Conservation (phyloP, 2,329 filamentous ascomycete species). For the Ophiostoma ulmi region DNA sequence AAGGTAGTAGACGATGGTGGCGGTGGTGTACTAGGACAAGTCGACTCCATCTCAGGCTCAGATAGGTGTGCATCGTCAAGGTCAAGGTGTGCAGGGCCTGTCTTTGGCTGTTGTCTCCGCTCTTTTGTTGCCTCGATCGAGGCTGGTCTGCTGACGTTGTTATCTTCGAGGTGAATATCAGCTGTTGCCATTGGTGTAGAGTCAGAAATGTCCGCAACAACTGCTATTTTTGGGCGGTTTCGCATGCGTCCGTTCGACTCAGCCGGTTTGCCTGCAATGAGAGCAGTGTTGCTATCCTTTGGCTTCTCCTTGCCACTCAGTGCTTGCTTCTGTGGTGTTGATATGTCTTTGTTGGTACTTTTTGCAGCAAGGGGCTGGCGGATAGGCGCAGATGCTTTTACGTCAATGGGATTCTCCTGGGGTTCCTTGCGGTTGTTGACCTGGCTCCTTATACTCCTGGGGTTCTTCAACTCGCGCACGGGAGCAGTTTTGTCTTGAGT, state of each 20-base stretch:
- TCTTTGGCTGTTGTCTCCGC: background rate
- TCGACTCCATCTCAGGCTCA: slow-evolving; percentile 5
- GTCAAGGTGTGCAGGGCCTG: background rate
- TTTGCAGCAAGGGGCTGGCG: slow-evolving; percentile 52
- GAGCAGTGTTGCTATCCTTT: slow-evolving; percentile 26
- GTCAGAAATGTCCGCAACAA: slow-evolving; percentile 33
- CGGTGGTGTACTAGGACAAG: slow-evolving; percentile 24
- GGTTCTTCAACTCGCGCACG: slow-evolving; percentile 32
- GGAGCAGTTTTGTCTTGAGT: slow-evolving; percentile 25
- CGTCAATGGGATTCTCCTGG: slow-evolving; percentile 31
- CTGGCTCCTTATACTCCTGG: slow-evolving; percentile 46
- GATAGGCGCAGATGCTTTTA: slow-evolving; percentile 30
- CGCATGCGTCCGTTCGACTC: slow-evolving; percentile 10
- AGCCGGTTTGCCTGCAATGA: slow-evolving; percentile 21
- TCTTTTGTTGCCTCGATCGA: background rate
- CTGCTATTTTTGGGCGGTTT: slow-evolving; percentile 29
- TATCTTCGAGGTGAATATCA: slow-evolving; percentile 12
- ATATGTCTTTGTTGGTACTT: slow-evolving; percentile 55
- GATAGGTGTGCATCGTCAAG: background rate
- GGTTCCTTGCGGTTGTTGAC: slow-evolving; percentile 39
- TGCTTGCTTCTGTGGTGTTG: slow-evolving; percentile 51
- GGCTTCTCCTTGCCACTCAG: slow-evolving; percentile 33
- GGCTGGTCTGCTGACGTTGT: background rate
- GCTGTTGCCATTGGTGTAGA: slow-evolving; percentile 24
- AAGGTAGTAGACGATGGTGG: background rate